A percentile compares a stretch with the other conserved stretches of the same genome.
Evolutionary conservation across 169 alveolate species (phyloP).

Genomic region (Eimeria falciformis): DNA sequence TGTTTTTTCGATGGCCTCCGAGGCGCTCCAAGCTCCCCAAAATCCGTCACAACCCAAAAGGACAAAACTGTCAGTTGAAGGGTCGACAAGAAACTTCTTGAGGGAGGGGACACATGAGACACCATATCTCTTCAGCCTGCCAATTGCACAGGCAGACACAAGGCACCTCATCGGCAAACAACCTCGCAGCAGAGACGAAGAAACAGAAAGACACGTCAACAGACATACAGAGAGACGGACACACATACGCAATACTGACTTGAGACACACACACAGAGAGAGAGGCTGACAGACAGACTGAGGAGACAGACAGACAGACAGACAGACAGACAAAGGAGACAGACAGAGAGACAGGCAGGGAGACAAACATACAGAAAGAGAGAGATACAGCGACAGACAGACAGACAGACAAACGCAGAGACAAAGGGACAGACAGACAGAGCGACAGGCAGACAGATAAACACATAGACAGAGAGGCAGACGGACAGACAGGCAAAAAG

Average conservation of each 20-base stretch:
- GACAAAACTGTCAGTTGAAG: slow-evolving; percentile 92
- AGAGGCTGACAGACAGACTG: neutral
- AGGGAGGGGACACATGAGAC: slow-evolving; percentile 86
- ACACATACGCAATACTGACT: neutral
- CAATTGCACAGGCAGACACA: neutral
- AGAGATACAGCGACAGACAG: neutral
- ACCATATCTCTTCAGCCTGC: slow-evolving; percentile 88
- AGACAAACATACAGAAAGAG: no score
- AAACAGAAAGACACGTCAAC: neutral
- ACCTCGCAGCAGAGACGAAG: no score
- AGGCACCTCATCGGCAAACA: neutral
- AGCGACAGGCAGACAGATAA: neutral
- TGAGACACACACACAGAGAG: neutral
- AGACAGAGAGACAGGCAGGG: no score
- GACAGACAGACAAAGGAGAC: no score
- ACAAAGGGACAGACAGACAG: neutral
- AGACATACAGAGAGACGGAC: neutral
- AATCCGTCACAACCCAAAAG: slow-evolving; percentile 99
- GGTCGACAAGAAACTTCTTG: slow-evolving; percentile 82
- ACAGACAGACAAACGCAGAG: neutral
- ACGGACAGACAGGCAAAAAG: neutral
- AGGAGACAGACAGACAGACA: no score
- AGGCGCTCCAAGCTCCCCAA: slow-evolving; percentile 89
- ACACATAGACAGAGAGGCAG: neutral
- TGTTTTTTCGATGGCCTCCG: slow-evolving; percentile 72